phyloP scores from a whole-genome alignment of 192 early-diverging fungal genomes.

The Podila minutissima region DNA sequence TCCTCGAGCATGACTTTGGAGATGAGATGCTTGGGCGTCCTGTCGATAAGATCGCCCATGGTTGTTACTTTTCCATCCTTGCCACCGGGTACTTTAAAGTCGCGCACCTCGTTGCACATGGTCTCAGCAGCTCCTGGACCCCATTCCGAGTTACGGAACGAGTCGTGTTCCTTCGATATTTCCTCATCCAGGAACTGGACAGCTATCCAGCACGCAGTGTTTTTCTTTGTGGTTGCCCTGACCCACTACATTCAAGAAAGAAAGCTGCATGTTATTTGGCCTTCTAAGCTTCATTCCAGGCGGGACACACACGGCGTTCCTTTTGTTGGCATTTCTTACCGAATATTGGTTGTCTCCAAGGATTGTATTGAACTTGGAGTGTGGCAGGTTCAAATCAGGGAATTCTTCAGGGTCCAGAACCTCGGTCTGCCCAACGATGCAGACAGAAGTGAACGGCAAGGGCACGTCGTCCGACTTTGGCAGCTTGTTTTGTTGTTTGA shows the following conservation, averaged over 20 bases:
- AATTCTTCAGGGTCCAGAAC: neutral
- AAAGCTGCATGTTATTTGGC: too few species aligned
- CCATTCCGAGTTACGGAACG: constrained; percentile 9
- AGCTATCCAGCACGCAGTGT: neutral
- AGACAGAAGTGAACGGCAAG: neutral
- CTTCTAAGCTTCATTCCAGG: too few species aligned
- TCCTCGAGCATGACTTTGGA: constrained; percentile 8
- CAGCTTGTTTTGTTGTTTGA: neutral
- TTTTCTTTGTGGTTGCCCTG: neutral
- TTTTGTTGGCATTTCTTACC: too few species aligned
- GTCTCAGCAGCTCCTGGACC: neutral
- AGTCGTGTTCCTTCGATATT: neutral
- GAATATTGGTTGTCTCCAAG: too few species aligned
- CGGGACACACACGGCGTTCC: too few species aligned
- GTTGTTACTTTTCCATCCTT: constrained; percentile 1
- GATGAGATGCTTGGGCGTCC: constrained; percentile 22
- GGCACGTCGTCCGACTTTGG: neutral
- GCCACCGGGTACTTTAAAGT: constrained; percentile 23
- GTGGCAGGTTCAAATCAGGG: neutral
- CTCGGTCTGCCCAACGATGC: neutral
- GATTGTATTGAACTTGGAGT: neutral
- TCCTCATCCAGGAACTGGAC: constrained; percentile 3
- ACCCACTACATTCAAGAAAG: neutral
- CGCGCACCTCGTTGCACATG: neutral
- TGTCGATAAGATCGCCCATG: constrained; percentile 30